Evolutionary conservation across 441 rosid genomes (phyloP), one percentile per base, ranked within the genome.

Genomic region (Populus hybrid): DNA sequence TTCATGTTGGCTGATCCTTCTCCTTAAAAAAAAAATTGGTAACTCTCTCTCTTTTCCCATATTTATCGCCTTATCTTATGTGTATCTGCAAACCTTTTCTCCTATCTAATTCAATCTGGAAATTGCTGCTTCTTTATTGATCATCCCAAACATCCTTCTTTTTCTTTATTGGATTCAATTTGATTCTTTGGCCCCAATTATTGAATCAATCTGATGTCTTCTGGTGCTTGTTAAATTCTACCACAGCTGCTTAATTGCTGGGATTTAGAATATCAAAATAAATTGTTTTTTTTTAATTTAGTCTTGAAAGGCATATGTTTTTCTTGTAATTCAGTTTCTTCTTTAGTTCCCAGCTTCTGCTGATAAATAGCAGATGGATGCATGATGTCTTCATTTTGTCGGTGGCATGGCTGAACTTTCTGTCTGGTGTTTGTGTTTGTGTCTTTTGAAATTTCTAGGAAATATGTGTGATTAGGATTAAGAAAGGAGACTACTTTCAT

Each of bases 1-100:
- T 94, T 73, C 92, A 92, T 81, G 92, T 89, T 77, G 97, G 97
- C 74, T 95, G 86, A 90, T 84, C 69, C 53, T 16, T 12, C 23
- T 64, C 14, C 35, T 71, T 61, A 10, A 20, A 45, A 38, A 38
- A 42, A 56, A 9, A 11, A 40, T 23, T n/a, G 77, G 77, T 74
- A 31, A 26, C 74, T 68, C 64, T 69, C 64, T 69, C 71, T 73
- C 31, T 68, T 20, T 6, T 28, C 3, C 3, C n/a, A 36, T 64
- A 68, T 2, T 68, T 67, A 14, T 65, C 11, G 16, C 42, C 35
- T 20, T 21, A 16, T 35, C 24, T 23, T 7, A 1, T 11, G 20
- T 9, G 23, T 63, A 0, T 40, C 1, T 50, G 59, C 59, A 50
- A 50, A 45, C n/a, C 2, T 31, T 10, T 35, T 61, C 24, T 21